A percentile compares a stretch with the other conserved stretches of the same genome.
Evolutionary conservation across 2,329 filamentous ascomycete species (phyloP).

Genomic region (Diaporthe aspalathi): DNA sequence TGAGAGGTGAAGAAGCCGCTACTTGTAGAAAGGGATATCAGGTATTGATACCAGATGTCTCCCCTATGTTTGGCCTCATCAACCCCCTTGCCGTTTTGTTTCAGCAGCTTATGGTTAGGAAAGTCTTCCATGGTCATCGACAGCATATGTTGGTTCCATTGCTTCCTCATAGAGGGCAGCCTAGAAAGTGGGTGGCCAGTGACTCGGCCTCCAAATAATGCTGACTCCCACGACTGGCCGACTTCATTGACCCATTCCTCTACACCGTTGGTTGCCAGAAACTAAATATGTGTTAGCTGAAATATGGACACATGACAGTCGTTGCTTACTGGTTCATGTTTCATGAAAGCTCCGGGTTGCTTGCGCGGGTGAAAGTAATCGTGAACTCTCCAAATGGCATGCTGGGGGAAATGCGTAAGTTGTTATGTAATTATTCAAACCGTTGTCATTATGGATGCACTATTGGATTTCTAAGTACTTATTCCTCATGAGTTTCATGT

Average conservation of each 20-base stretch:
- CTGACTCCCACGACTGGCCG: not conserved
- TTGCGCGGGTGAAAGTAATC: too few species aligned
- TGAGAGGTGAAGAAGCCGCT: not conserved
- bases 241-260: not conserved
- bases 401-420: not conserved
- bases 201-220: not conserved
- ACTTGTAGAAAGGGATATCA: not conserved
- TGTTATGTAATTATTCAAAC: not conserved
- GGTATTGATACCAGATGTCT: not conserved
- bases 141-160: not conserved
- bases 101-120: not conserved
- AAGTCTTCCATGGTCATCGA: not conserved
- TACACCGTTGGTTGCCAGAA: not conserved
- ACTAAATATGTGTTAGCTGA: not conserved
- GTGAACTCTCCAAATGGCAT: not conserved
- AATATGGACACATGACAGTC: accelerated
- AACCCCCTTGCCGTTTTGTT: not conserved
- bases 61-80: not conserved
- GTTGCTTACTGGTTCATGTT: not conserved
- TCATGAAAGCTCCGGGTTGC: too few species aligned
- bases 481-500: not conserved
- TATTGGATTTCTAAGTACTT: not conserved
- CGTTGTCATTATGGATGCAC: not conserved
- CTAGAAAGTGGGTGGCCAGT: not conserved
- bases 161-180: not conserved